These are phyloP conservation scores for Dichomitus squalens DNA, from an alignment of 1,284 basidiomycete species.

Conservation along the genomic window DNA sequence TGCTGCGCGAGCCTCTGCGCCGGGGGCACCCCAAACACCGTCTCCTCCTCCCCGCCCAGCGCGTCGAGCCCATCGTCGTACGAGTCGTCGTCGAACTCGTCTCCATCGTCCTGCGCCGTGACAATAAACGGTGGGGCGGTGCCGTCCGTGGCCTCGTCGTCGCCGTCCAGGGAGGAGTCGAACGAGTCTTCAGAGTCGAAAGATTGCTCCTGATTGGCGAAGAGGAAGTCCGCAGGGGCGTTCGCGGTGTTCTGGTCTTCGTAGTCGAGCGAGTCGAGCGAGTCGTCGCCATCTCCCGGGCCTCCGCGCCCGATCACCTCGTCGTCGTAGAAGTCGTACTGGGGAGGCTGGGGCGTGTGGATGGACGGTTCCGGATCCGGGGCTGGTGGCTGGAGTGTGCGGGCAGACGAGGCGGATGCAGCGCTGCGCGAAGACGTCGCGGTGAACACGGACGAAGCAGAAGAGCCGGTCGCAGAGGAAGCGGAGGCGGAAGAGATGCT, in stretches of 20 bases:
- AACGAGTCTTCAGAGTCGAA: constrained; percentile 27
- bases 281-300: constrained; percentile 42
- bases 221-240: constrained; percentile 34
- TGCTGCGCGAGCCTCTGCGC: constrained; percentile 40
- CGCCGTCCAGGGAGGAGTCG: constrained; percentile 29
- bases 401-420: constrained; percentile 8
- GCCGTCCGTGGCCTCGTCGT: constrained; percentile 29
- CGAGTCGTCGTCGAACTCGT: constrained; percentile 47
- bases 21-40: constrained; percentile 67
- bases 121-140: constrained; percentile 49
- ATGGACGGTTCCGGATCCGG: constrained; percentile 4
- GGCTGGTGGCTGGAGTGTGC: constrained; percentile 9
- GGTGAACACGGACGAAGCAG: constrained; percentile 1
- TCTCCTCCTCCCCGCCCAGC: constrained; percentile 52
- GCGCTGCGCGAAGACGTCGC: constrained; percentile 17
- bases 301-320: constrained; percentile 31
- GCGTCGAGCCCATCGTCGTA: constrained; percentile 38
- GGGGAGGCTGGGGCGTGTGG: constrained; percentile 31
- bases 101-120: constrained; percentile 28
- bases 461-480: neutral
- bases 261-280: constrained; percentile 61
- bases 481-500: neutral
- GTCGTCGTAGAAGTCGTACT: constrained; percentile 30
- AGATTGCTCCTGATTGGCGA: constrained; percentile 31
- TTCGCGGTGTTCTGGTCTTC: constrained; percentile 32